A percentile compares a stretch with the other conserved stretches of the same genome.
phyloP scores from a whole-genome alignment of 768 basidiomycete genomes.

The Gyrodon lividus region DNA sequence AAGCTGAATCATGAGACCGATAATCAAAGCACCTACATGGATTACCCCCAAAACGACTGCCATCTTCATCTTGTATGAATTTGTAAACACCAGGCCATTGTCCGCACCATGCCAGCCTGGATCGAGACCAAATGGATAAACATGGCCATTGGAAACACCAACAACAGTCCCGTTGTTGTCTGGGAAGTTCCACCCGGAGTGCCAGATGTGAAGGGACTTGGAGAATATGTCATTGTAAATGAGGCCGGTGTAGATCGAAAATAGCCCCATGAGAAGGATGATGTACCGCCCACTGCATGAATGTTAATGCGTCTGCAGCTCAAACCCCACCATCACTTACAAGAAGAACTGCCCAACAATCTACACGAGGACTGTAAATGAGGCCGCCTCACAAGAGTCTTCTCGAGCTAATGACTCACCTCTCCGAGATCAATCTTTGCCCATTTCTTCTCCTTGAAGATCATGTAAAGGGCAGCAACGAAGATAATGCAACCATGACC shows the following conservation, averaged over 20 bases:
- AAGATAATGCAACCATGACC: constrained; percentile 90
- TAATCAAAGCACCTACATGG: constrained; percentile 62
- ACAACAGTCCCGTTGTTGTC: constrained; percentile 42
- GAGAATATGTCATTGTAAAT: constrained; percentile 99
- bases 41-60: constrained; percentile 93
- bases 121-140: constrained; percentile 94
- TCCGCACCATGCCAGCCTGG: constrained; percentile 94
- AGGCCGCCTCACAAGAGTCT: background rate
- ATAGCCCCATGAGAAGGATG: constrained; percentile 96
- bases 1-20: constrained; percentile 1
- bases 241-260: constrained; percentile 94
- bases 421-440: constrained; percentile 74
- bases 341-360: constrained; percentile 90
- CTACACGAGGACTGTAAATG: constrained; percentile 36
- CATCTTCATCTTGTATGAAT: constrained; percentile 99
- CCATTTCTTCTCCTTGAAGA: constrained; percentile 78
- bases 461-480: constrained; percentile 77
- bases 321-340: constrained; percentile 48
- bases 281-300: constrained; percentile 89
- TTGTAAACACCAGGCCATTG: constrained; percentile 90
- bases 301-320: constrained; percentile 15
- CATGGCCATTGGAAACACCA: constrained; percentile 58
- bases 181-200: constrained; percentile 85
- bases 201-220: constrained; percentile 82
- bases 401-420: constrained; percentile 43